These are phyloP conservation scores for Pyrenophora tritici-repentis DNA, from an alignment of 2,329 filamentous ascomycete species.

Conservation along the genomic window DNA sequence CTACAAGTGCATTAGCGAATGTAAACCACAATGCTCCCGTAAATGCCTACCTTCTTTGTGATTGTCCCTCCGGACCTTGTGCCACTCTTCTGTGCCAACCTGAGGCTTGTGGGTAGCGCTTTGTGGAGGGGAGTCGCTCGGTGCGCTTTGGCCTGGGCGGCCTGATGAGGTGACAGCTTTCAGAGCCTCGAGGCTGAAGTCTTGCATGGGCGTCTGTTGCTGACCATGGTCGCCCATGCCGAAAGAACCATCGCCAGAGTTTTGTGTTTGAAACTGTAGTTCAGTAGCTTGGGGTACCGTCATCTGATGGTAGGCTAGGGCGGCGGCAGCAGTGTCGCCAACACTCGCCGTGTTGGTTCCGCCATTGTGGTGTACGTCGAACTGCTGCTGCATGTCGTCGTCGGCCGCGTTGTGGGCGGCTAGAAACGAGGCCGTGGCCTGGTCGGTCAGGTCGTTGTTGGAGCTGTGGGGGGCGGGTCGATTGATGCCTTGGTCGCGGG, in stretches of 20 bases:
- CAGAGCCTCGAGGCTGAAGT: slow-evolving; percentile 55
- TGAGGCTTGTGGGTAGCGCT: slow-evolving; percentile 67
- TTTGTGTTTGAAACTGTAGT: slow-evolving; percentile 56
- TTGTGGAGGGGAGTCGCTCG: slow-evolving; percentile 45
- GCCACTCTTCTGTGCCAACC: slow-evolving; percentile 98
- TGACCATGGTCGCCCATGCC: slow-evolving; percentile 52
- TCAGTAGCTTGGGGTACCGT: slow-evolving; percentile 62
- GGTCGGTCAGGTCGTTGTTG: slow-evolving; percentile 45
- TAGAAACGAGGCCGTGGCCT: slow-evolving; percentile 47
- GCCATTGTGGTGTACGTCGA: slow-evolving; percentile 58
- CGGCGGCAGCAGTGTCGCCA: slow-evolving; percentile 65
- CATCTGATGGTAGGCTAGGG: slow-evolving; percentile 60
- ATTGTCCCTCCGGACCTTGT: slow-evolving; percentile 94
- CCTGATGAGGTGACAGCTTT: slow-evolving; percentile 54
- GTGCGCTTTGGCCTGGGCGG: slow-evolving; percentile 50
- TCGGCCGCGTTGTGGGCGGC: slow-evolving; percentile 49
- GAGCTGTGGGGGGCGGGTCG: slow-evolving; percentile 44
- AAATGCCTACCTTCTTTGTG: slow-evolving; percentile 86
- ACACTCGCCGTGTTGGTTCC: slow-evolving; percentile 55
- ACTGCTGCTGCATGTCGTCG: slow-evolving; percentile 50
- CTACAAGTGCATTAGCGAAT: slow-evolving; percentile 54
- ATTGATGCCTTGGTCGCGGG: slow-evolving; percentile 50
- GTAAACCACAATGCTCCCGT: not conserved
- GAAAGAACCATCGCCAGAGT: slow-evolving; percentile 52
- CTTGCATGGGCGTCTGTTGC: slow-evolving; percentile 44